Evolutionary conservation across 2,329 filamentous ascomycete genomes (phyloP).

Genomic region (Talaromyces sp.): DNA sequence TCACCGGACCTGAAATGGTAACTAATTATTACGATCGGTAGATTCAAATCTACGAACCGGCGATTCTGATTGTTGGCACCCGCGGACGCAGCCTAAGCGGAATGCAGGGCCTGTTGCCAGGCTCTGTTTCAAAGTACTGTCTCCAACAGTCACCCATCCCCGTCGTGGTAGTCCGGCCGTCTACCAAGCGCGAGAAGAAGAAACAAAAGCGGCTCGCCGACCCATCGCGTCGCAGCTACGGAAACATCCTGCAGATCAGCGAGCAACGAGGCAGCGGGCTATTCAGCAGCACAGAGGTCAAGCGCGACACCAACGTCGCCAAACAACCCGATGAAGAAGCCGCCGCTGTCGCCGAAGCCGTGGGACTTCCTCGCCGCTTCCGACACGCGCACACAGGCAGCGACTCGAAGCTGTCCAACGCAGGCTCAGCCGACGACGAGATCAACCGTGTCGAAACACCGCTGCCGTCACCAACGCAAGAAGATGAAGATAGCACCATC

Average conservation of each 20-base stretch:
- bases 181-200: conserved; percentile 82
- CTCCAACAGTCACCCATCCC: conserved; percentile 89
- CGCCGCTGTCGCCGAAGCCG: conserved; percentile 46
- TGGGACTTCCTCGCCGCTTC: conserved; percentile 34
- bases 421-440: conserved; percentile 1
- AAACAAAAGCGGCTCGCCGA: conserved; percentile 79
- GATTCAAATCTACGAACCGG: conserved; percentile 89
- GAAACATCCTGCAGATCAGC: conserved; percentile 67
- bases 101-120: conserved; percentile 79
- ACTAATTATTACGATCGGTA: conserved; percentile 31
- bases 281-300: conserved; percentile 46
- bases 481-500: conserved; percentile 2
- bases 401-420: conserved; percentile 7
- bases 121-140: conserved; percentile 91
- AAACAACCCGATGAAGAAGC: conserved; percentile 44
- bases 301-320: conserved; percentile 38
- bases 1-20: not conserved
- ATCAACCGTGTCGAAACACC: conserved; percentile 6
- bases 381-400: conserved; percentile 9
- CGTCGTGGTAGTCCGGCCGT: conserved; percentile 85
- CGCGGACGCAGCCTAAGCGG: conserved; percentile 78
- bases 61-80: conserved; percentile 86
- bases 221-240: conserved; percentile 68
- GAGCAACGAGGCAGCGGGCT: conserved; percentile 47
- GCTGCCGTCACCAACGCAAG: conserved; percentile 2